Percentiles rank a stretch among this genome's conserved stretches.
Conservation (phyloP, 176 grass and related monocot genomes). For the Paspalum notatum region DNA sequence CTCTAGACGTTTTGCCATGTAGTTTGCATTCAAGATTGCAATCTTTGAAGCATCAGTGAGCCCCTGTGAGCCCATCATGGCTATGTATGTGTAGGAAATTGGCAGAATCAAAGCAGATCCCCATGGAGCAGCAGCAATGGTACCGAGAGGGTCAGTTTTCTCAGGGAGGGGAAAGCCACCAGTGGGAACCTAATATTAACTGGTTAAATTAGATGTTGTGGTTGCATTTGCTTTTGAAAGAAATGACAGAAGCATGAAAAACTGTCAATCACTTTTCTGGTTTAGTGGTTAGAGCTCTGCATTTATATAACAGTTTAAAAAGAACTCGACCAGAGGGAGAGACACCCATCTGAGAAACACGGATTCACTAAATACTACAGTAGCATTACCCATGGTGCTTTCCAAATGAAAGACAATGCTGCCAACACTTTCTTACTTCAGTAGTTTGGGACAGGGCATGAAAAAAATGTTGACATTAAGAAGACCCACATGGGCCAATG, state of each 20-base stretch:
- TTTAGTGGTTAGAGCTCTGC: not conserved
- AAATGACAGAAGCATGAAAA: slow-evolving; percentile 9
- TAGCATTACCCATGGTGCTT: not conserved
- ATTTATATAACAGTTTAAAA: not conserved
- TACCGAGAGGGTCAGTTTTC: slow-evolving; percentile 83
- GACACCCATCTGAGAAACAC: not conserved
- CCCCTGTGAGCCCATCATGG: slow-evolving; percentile 93
- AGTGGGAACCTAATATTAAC: slow-evolving; percentile 65
- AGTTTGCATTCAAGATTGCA: slow-evolving; percentile 96
- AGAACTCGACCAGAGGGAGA: too few relatives aligned
- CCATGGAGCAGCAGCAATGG: slow-evolving; percentile 97
- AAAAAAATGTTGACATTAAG: not conserved
- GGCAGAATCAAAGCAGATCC: slow-evolving; percentile 98
- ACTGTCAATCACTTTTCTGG: not conserved
- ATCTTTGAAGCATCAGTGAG: slow-evolving; percentile 99
- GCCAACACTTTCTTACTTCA: slow-evolving; percentile 6
- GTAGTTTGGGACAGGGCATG: slow-evolving; percentile 17
- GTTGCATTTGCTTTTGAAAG: slow-evolving; percentile 15
- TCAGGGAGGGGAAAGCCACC: slow-evolving; percentile 90
- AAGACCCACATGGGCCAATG: too few relatives aligned
- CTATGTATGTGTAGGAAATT: slow-evolving; percentile 98
- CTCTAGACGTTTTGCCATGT: slow-evolving; percentile 99
- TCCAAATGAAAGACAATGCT: slow-evolving; percentile 34
- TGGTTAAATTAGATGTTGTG: slow-evolving; percentile 13
- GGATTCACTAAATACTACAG: slow-evolving; percentile 4